A percentile compares a stretch with the other conserved stretches of the same genome.
Conservation (phyloP, 306 rosid genomes). For the Cucumis melo region DNA sequence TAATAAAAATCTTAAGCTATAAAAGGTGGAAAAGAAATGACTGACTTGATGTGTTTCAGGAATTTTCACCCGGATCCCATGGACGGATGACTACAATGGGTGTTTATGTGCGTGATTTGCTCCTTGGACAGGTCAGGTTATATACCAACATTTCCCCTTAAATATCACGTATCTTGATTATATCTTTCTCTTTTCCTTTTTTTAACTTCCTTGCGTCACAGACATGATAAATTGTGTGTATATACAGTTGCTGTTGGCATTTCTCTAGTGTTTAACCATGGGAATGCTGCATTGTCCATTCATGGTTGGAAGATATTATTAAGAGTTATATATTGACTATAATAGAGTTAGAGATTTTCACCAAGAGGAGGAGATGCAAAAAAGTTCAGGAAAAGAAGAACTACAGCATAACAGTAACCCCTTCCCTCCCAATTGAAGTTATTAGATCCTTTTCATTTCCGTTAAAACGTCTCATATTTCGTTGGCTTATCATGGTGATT, state of each 20-base stretch:
- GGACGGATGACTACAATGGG: slow-evolving; percentile 97
- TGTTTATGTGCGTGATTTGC: slow-evolving; percentile 83
- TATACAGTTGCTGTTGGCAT: background rate
- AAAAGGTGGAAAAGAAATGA: background rate
- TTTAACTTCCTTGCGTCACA: background rate
- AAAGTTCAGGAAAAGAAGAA: background rate
- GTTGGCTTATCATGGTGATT: background rate
- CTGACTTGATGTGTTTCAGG: slow-evolving; percentile 34
- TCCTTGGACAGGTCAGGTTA: slow-evolving; percentile 99
- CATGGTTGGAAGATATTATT: background rate
- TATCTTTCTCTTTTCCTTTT: background rate
- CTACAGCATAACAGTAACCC: background rate
- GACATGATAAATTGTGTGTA: background rate
- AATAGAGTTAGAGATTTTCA: background rate
- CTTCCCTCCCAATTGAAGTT: background rate
- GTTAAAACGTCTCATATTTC: background rate
- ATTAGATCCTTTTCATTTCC: background rate
- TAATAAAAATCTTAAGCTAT: background rate
- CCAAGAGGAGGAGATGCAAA: background rate
- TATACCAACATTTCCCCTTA: slow-evolving; percentile 5
- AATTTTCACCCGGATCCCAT: slow-evolving; percentile 94
- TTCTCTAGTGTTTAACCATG: background rate
- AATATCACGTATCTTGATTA: background rate
- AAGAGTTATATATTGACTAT: background rate
- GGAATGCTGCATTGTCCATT: background rate